Base-by-base conservation (phyloP, 148 eudicot species). In the Rhododendron griersonianum region DNA sequence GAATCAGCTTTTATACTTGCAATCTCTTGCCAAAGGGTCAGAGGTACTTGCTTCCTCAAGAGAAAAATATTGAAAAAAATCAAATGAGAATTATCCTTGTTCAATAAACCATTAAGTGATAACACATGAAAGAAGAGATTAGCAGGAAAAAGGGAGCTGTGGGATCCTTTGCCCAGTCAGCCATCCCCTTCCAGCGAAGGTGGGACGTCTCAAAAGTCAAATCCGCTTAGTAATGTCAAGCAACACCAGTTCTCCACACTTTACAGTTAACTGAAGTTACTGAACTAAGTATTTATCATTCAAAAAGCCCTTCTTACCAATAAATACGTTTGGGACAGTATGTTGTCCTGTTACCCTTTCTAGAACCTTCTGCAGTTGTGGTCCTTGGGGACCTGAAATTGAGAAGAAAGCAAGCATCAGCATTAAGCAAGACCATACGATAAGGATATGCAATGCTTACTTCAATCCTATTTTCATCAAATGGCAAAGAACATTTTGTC, bases 241-340 rank as follows among this genome's bases (percentile, higher is more conserved):
- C 76, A 71, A 30, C 76, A 71, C 18, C 7, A 71, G 19, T 75
- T 35, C n/a, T 47, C 11, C 47, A 37, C 79, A 16, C n/a, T 37
- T 39, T 7, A 37, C 79, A 75, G 41, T 75, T 18, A 75, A 75
- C 15, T 37, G 7, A 41, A 41, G 45, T 41, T 41, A 41, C 45
- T 41, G 6, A 18, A 47, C 23, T 3, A 83, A 45, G 19, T 73
- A 15, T n/a, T 53, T 5, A 53, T 50, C 48, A 76, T 37, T 84
- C 35, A 5, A 67, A 57, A 71, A 5, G 25, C 59, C 84, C 1
- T 41, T 83, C 92, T 87, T 91, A 95, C 98, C 99, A 84, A 96
- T 89, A 88, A 94, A 96, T 75, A 96, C 98, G 90, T 96, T 96
- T 75, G 99, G 99, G 47, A 96, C 99, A 51, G 99, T 96, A 87